A percentile compares a stretch with the other conserved stretches of the same genome.
Evolutionary conservation across 148 eudicot genomes (phyloP).

Genomic region (Fagopyrum homotropicum): DNA sequence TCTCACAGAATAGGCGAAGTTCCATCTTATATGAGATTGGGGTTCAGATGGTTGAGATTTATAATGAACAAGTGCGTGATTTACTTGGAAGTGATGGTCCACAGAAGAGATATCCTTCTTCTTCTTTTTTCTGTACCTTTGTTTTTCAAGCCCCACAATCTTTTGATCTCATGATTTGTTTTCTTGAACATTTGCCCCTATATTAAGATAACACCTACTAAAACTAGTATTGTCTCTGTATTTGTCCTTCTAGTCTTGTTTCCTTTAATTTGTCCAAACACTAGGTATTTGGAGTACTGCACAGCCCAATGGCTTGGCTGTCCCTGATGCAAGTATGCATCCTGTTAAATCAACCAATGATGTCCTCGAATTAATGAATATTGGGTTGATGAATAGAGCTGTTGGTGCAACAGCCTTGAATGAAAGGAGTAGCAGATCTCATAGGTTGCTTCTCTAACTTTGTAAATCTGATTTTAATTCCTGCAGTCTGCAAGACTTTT

Average conservation of each 20-base stretch:
- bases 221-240: background rate
- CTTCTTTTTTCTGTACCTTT: constrained; percentile 1
- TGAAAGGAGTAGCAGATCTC: constrained; percentile 98
- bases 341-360: constrained; percentile 81
- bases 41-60: constrained; percentile 92
- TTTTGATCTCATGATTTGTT: background rate
- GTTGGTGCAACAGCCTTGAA: constrained; percentile 93
- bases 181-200: background rate
- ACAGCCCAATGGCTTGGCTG: constrained; percentile 96
- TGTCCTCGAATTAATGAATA: constrained; percentile 83
- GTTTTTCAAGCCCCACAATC: background rate
- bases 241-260: constrained; percentile 15
- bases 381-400: constrained; percentile 91
- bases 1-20: constrained; percentile 64
- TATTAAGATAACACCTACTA: background rate
- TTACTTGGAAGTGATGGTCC: constrained; percentile 49
- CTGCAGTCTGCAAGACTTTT: background rate
- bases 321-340: constrained; percentile 96
- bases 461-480: background rate
- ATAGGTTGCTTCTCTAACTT: constrained; percentile 43
- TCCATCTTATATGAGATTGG: constrained; percentile 64
- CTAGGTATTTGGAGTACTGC: constrained; percentile 90
- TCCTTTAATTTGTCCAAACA: constrained; percentile 71
- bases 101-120: constrained; percentile 84
- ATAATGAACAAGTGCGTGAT: constrained; percentile 96